Base-by-base conservation (phyloP, 192 early-diverging fungal species). In the Coemansia sp. region DNA sequence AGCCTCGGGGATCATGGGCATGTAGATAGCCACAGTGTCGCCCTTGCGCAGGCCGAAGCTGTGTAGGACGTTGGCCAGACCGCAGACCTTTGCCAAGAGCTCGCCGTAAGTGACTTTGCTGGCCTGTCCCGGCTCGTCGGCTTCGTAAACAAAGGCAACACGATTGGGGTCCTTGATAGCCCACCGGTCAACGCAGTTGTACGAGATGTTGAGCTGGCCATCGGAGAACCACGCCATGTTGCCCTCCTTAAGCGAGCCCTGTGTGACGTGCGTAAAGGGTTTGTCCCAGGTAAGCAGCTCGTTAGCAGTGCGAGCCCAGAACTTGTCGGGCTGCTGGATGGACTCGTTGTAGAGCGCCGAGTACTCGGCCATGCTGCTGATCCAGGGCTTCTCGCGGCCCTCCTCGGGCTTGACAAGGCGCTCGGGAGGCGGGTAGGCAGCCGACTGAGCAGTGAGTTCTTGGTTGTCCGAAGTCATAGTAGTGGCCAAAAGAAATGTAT, bases 1-100 rank as follows among this genome's bases (percentile, higher is more conserved):
- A 23, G 96, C 95, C 82, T 96, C 95, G 59, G 96, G 96, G 35
- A 94, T 87, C 93, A 96, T 96, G 50, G 95, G 96, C 92, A 98
- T 93, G 79, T 98, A 98, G 74, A 98, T 95, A 42, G 91, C 91
- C 33, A 98, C 94, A 9, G 87, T 91, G 75, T 98, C 94, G 51
- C 96, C 96, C 84, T 96, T 97, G 51, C 86, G 83, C 51, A 97
- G 84, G 20, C 94, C 93, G 43, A 88, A 87, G 65, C 89, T 86
- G 69, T 85, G 88, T 31, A 98, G 80, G 2, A 91, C 90, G 68
- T 95, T 95, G 62, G 95, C 94, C 45, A 97, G 69, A 38, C 88
- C 85, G 76, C 85, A 91, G 43, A 97, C 94, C 66, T 96, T 82
- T 55, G 79, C 83, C 63, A 96, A 86, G 28, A 97, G 79, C 77